Evolutionary conservation across 345 rosid genomes (phyloP).

Genomic region (Brassica cretica): DNA sequence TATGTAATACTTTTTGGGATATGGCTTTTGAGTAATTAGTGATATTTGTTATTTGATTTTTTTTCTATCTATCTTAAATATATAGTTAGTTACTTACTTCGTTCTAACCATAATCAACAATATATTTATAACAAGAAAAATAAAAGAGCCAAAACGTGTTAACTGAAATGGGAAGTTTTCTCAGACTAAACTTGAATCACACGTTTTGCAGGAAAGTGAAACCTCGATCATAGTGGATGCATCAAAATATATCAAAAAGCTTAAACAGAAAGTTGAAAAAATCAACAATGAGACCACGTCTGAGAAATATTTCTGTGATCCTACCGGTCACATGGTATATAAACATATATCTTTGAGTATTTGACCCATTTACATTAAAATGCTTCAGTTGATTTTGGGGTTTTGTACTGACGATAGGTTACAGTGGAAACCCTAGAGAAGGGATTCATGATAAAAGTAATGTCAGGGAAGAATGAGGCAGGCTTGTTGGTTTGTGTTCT

Average conservation of each 20-base stretch:
- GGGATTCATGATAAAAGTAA: constrained; percentile 54
- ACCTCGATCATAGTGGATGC: constrained; percentile 76
- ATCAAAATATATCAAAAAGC: constrained; percentile 74
- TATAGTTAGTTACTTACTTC: neutral
- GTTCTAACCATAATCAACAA: neutral
- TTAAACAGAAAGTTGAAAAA: constrained; percentile 70
- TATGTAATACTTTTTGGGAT: neutral
- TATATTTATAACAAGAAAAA: neutral
- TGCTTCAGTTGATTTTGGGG: neutral
- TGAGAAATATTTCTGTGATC: constrained; percentile 21
- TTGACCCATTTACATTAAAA: neutral
- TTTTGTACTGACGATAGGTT: constrained; percentile 38
- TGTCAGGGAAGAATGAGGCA: constrained; percentile 45
- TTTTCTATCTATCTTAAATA: constrained; percentile 15
- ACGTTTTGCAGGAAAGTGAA: constrained; percentile 51
- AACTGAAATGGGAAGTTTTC: neutral
- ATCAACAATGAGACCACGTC: constrained; percentile 53
- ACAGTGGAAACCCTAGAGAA: constrained; percentile 56
- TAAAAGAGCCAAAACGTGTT: neutral
- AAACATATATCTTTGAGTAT: neutral
- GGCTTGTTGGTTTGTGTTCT: constrained; percentile 62
- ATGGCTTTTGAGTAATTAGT: neutral
- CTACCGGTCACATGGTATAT: constrained; percentile 25
- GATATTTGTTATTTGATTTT: neutral
- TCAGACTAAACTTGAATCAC: neutral